Percentiles rank a stretch among this genome's conserved stretches.
Evolutionary conservation across 2,329 filamentous ascomycete species (phyloP).

Genomic region (Claviceps monticola): DNA sequence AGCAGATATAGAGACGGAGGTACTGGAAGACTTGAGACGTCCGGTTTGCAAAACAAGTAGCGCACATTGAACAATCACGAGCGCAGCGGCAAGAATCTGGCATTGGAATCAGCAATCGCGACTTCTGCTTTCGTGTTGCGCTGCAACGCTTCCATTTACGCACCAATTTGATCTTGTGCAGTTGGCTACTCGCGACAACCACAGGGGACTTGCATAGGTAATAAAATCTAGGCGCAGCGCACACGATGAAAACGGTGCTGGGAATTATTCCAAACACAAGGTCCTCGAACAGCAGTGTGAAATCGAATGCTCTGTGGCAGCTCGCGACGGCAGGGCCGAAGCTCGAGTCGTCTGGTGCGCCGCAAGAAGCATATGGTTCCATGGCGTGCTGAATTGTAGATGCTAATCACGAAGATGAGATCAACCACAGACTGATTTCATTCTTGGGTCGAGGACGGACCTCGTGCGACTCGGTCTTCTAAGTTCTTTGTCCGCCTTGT

Average conservation of each 20-base stretch:
- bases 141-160: too few species aligned
- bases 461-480: too few species aligned
- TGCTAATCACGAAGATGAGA: background rate
- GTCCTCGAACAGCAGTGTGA: background rate
- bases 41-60: background rate
- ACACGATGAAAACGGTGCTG: background rate
- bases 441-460: too few species aligned
- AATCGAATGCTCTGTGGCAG: background rate
- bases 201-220: too few species aligned
- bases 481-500: too few species aligned
- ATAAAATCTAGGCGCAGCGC: background rate
- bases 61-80: background rate
- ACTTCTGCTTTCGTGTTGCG: too few species aligned
- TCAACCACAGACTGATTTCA: background rate
- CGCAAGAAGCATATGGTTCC: background rate
- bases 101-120: too few species aligned
- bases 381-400: background rate
- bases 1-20: too few species aligned
- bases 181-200: too few species aligned
- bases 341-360: background rate
- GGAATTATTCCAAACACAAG: background rate
- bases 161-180: too few species aligned
- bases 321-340: background rate
- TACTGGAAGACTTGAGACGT: background rate
- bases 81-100: too few species aligned